Base-by-base conservation (phyloP, 768 basidiomycete genomes). In the Naganishia randhawae region DNA sequence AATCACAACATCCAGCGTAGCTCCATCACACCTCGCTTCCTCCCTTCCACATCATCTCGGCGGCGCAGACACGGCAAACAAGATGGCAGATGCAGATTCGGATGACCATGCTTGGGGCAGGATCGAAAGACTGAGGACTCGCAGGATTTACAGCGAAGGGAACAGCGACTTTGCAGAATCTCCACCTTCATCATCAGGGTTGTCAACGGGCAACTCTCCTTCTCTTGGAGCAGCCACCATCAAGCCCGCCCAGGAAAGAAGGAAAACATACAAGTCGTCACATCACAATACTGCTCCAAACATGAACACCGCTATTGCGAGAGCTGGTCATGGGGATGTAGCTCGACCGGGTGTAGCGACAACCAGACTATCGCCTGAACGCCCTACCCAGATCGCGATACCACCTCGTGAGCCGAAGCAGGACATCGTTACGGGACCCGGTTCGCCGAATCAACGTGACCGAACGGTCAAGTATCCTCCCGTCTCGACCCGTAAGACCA, bases 91-190 rank as follows among this genome's bases (percentile, higher is more conserved):
- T 7, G 14, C 45, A 22, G 45, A 48, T n/a, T 31, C 45, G 45
- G 50, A 64, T 14, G 63, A 48, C 13, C 42, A 48, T 6, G 45
- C 41, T 27, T 64, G 63, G 50, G 50, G 50, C 9, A 64, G 37
- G 27, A 50, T 64, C 39, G 57, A 61, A 42, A 39, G 19, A 19
- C 57, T 61, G 37, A 61, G 57, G 25, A 61, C 37, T 4, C 8
- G 57, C 19, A 61, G 57, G 57, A 41, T 61, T 1, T 41, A 39
- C 27, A 61, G 57, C 17, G 57, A 61, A 29, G 57, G 39, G 17
- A 39, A 42, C 37, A 41, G 57, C 19, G 57, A 61, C 37, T 41
- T 41, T 41, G 35, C 57, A 8, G 19, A 48, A 1, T 37, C 63
- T 19, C 32, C 50, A 11, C 14, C 45, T 16, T 64, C 63, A 9